These are phyloP conservation scores for Pyrenula aspistea DNA, from an alignment of 495 filamentous ascomycete species.

Conservation along the genomic window DNA sequence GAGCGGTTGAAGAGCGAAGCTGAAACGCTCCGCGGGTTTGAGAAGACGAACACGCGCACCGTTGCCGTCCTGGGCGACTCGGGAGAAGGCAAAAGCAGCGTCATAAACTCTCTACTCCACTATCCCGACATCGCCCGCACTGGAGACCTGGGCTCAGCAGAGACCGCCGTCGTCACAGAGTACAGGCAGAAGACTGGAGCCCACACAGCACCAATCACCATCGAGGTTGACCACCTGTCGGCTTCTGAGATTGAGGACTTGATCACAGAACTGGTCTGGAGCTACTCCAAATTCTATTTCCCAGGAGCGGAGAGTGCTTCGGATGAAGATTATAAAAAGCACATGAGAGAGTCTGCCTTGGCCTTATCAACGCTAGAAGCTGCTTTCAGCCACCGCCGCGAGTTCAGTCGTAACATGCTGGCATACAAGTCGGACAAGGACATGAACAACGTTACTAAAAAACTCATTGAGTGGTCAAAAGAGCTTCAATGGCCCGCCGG, in stretches of 20 bases:
- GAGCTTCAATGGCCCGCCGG: slow-evolving; percentile 12
- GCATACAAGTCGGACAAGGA: slow-evolving; percentile 9
- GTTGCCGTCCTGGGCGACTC: slow-evolving; percentile 14
- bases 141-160: slow-evolving; percentile 12
- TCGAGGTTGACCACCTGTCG: slow-evolving; percentile 14
- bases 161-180: slow-evolving; percentile 15
- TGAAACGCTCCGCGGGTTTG: too few relatives aligned
- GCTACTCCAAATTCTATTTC: slow-evolving; percentile 11
- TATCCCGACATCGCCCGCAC: slow-evolving; percentile 14
- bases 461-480: slow-evolving; percentile 8
- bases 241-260: slow-evolving; percentile 9
- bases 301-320: slow-evolving; percentile 6
- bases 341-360: too few relatives aligned
- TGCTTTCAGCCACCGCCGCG: slow-evolving; percentile 9
- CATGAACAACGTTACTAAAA: slow-evolving; percentile 1
- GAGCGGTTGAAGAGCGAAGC: too few relatives aligned
- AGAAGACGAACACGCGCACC: slow-evolving; percentile 10
- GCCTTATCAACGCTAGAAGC: slow-evolving; percentile 13
- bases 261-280: slow-evolving; percentile 15
- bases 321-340: slow-evolving; percentile 6
- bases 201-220: slow-evolving; percentile 11
- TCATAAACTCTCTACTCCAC: slow-evolving; percentile 15
- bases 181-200: slow-evolving; percentile 10
- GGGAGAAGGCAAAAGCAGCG: slow-evolving; percentile 14
- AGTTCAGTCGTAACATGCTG: slow-evolving; percentile 8